Evolutionary conservation across 768 basidiomycete genomes (phyloP).

Genomic region (Agaricus sinodeliciosus): DNA sequence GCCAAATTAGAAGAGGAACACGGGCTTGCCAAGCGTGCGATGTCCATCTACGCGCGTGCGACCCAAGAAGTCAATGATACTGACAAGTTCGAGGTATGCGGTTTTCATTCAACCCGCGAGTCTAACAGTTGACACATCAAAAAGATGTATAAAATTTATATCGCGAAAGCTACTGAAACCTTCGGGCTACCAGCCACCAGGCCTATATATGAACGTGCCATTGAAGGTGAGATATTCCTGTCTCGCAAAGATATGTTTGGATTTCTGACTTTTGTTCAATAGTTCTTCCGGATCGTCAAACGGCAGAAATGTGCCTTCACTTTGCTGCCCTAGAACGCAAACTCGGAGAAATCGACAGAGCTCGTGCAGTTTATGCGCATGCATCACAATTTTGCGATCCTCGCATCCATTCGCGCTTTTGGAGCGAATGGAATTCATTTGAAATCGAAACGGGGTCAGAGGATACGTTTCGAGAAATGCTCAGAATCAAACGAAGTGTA

Average conservation of each 20-base stretch:
- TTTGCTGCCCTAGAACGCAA: constrained; percentile 96
- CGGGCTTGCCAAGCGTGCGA: constrained; percentile 92
- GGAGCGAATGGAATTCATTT: constrained; percentile 95
- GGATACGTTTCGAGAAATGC: constrained; percentile 95
- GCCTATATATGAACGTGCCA: constrained; percentile 91
- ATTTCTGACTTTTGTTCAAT: constrained; percentile 1
- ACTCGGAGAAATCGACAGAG: constrained; percentile 97
- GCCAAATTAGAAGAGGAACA: constrained; percentile 93
- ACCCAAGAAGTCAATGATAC: constrained; percentile 78
- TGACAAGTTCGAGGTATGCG: constrained; percentile 88
- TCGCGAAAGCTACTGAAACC: constrained; percentile 93
- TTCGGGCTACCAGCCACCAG: constrained; percentile 95
- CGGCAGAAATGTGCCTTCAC: constrained; percentile 95
- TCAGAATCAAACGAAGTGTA: constrained; percentile 95
- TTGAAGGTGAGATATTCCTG: constrained; percentile 48
- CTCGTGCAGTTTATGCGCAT: constrained; percentile 93
- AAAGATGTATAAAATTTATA: constrained; percentile 95
- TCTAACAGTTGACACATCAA: background rate
- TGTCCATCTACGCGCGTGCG: constrained; percentile 94
- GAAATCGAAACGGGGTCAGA: constrained; percentile 99
- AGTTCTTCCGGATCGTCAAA: constrained; percentile 87
- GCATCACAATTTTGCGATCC: constrained; percentile 99
- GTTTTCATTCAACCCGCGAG: no score
- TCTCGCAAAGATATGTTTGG: background rate
- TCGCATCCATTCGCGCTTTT: constrained; percentile 85